Evolutionary conservation across 768 basidiomycete genomes (phyloP).

Genomic region (Lanmaoa rubissima): DNA sequence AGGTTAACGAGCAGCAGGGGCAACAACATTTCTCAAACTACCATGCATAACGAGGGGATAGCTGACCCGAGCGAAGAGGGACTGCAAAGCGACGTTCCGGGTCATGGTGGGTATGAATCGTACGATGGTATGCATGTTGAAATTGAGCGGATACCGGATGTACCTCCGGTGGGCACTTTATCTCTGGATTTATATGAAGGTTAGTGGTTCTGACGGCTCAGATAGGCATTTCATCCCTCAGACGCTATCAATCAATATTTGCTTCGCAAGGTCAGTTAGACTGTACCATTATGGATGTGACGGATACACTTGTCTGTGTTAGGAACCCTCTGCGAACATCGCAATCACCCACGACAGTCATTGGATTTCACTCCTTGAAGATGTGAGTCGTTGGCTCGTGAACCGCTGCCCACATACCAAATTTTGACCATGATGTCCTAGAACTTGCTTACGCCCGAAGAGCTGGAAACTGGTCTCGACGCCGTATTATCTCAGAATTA

Average conservation of each 20-base stretch:
- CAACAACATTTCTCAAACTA: neutral
- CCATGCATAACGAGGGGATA: neutral
- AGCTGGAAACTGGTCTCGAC: neutral
- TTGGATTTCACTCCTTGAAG: slow-evolving; percentile 10
- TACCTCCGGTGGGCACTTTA: neutral
- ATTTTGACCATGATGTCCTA: neutral
- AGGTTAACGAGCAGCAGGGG: neutral
- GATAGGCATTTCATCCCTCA: slow-evolving; percentile 2
- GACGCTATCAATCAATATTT: slow-evolving; percentile 6
- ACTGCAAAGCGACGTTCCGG: too few species aligned
- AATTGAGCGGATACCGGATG: neutral
- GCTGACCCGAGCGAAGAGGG: neutral
- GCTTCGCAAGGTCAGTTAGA: neutral
- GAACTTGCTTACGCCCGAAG: neutral
- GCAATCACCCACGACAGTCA: slow-evolving; percentile 5
- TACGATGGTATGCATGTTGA: neutral
- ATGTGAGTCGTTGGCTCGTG: neutral
- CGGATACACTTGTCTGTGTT: neutral
- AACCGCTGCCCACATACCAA: neutral
- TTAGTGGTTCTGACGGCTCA: neutral
- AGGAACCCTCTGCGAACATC: slow-evolving; percentile 5
- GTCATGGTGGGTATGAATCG: neutral
- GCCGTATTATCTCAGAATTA: neutral
- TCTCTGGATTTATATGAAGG: too few species aligned
- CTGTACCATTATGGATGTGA: neutral